Evolutionary conservation across 1,284 basidiomycete species (phyloP).

Genomic region (Microbotryum intermedium): DNA sequence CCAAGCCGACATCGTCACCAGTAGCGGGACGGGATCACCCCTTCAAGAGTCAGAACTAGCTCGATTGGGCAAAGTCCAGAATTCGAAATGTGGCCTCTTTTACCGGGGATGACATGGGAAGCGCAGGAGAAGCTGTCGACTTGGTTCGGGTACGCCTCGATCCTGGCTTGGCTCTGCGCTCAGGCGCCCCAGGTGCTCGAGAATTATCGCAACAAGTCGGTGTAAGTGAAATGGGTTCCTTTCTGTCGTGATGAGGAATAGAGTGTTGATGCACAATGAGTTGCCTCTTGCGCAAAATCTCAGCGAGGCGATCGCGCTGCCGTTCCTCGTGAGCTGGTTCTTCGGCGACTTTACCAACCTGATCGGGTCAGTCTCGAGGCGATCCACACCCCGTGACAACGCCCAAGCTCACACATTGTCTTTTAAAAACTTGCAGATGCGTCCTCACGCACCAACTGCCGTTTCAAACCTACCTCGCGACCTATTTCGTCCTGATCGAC

Average conservation of each 20-base stretch:
- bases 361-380: conserved; percentile 43
- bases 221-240: too few species aligned
- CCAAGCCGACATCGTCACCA: too few species aligned
- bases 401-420: neutral
- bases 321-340: conserved; percentile 84
- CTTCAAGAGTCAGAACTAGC: too few species aligned
- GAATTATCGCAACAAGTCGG: conserved; percentile 45
- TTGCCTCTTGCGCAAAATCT: too few species aligned
- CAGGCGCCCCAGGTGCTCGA: conserved; percentile 84
- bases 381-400: neutral
- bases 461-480: conserved; percentile 85
- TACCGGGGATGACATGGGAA: too few species aligned
- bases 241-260: too few species aligned
- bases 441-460: conserved; percentile 84
- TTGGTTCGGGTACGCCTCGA: conserved; percentile 46
- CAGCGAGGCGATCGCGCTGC: conserved; percentile 54
- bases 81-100: too few species aligned
- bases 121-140: conserved; percentile 5
- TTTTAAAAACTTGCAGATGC: conserved; percentile 43
- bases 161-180: conserved; percentile 80
- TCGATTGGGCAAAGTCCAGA: too few species aligned
- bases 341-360: conserved; percentile 83
- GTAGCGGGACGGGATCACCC: too few species aligned
- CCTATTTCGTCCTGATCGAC: conserved; percentile 67
- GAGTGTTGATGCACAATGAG: too few species aligned